Conservation (phyloP, 2,329 filamentous ascomycete species). For the Akanthomyces lecanii region DNA sequence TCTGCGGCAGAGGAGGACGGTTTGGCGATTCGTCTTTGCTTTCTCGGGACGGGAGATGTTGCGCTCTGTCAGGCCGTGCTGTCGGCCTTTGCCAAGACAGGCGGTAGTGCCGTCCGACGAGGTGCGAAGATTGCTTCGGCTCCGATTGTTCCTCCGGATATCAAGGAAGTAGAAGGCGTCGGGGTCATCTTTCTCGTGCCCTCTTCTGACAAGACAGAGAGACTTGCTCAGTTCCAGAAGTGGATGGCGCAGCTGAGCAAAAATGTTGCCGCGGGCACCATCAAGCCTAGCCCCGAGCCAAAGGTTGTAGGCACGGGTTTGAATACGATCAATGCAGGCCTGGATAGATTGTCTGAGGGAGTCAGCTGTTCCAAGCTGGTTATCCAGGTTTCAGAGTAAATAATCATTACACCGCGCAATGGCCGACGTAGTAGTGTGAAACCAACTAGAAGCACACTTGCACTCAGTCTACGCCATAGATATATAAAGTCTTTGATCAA, state of each 20-base stretch:
- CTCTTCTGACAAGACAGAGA: constrained; percentile 30
- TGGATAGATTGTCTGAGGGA: constrained; percentile 33
- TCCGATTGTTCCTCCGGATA: constrained; percentile 29
- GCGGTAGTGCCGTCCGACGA: neutral
- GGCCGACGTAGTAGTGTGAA: too few species aligned
- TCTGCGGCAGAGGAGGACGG: constrained; percentile 33
- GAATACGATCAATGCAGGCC: constrained; percentile 33
- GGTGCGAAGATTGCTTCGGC: constrained; percentile 35
- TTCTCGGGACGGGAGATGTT: constrained; percentile 37
- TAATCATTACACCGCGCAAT: neutral
- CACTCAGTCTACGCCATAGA: neutral
- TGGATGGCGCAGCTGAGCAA: constrained; percentile 36
- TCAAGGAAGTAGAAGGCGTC: constrained; percentile 28
- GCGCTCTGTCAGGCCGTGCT: constrained; percentile 34
- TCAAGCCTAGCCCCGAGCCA: constrained; percentile 37
- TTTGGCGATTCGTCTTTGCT: constrained; percentile 35
- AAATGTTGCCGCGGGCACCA: constrained; percentile 28
- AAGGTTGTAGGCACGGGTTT: constrained; percentile 35
- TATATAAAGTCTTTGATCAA: too few species aligned
- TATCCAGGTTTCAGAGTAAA: constrained; percentile 34
- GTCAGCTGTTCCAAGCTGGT: constrained; percentile 42
- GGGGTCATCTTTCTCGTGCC: constrained; percentile 37
- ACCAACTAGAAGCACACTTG: too few species aligned
- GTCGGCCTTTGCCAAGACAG: constrained; percentile 26
- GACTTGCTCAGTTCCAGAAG: constrained; percentile 35